Evolutionary conservation across 1,284 basidiomycete species (phyloP), one percentile per base, ranked within the genome.

Genomic region (Heterobasidion annosum): DNA sequence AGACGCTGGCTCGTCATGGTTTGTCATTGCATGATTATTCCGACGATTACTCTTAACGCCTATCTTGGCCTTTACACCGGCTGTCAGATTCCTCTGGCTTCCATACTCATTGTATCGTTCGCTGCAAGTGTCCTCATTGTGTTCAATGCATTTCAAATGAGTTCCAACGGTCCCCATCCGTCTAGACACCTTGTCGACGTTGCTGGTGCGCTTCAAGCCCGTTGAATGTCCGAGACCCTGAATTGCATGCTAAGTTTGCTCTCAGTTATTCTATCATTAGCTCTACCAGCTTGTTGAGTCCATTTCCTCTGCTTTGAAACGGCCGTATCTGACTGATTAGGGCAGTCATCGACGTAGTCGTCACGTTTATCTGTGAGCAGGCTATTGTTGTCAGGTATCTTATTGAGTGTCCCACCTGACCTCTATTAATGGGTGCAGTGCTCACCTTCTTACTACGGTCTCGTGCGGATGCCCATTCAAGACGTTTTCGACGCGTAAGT

Each of bases 401-500:
- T 5, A 35, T 9, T 18, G 13, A 12, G 10, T 19, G 34, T 25
- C 2, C 33, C n/a, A 18, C 25, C 12, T 8, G 10, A n/a, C 10
- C 3, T 12, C n/a, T 3, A n/a, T 18, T 3, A 12, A 12, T 10
- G 8, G 3, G 9, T 16, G 13, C 48, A 68, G 65, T 67, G 34
- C 61, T 67, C 44, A 57, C 58, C 16, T 66, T 63, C 52, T 63
- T 67, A 1, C 55, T 64, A 5, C 61, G 61, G n/a, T 64, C 65
- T n/a, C 65, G 62, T 48, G 59, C 61, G 15, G 55, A 61, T 32
- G 63, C 64, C 48, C 58, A 62, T 5, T 63, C 64, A 3, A 60
- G 58, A 15, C 61, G 63, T 33, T 65, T 68, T 42, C 62, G 63
- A 32, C 57, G 61, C 33, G 65, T 67, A 48, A 47, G 60, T 51